Percentiles rank a stretch among this genome's conserved stretches.
Conservation (phyloP, 192 early-diverging fungal genomes). For the Coemansia sp. region DNA sequence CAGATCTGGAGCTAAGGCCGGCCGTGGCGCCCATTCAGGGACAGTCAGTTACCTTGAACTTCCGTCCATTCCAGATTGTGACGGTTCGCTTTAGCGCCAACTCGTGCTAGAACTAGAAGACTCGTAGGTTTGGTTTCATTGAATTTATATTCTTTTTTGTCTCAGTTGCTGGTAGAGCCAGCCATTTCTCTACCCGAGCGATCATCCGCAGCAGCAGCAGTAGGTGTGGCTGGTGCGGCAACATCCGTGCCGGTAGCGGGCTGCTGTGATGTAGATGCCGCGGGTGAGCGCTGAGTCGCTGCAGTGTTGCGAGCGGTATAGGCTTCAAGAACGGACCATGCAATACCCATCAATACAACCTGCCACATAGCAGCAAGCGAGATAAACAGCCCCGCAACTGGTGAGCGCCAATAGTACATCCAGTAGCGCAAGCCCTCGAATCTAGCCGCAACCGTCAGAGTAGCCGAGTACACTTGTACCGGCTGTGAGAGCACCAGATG, state of each 20-base stretch:
- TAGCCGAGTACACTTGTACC: slow-evolving; percentile 57
- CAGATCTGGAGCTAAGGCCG: neutral
- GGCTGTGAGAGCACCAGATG: slow-evolving; percentile 53
- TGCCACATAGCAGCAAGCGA: slow-evolving; percentile 57
- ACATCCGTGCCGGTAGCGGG: neutral
- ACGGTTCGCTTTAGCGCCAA: slow-evolving; percentile 14
- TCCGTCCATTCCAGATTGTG: slow-evolving; percentile 45
- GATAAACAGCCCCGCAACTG: slow-evolving; percentile 61
- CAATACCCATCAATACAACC: slow-evolving; percentile 28
- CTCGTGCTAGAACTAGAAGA: neutral
- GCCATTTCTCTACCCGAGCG: neutral
- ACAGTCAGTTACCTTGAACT: slow-evolving; percentile 8
- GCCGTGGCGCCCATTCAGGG: neutral
- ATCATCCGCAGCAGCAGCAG: neutral
- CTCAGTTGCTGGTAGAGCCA: neutral
- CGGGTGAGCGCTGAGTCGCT: neutral
- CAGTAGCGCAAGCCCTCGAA: slow-evolving; percentile 71
- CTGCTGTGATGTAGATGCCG: neutral
- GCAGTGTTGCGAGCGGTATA: slow-evolving; percentile 18
- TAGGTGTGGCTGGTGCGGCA: neutral
- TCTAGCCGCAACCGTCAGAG: slow-evolving; percentile 55
- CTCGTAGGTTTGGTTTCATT: neutral
- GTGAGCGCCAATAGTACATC: slow-evolving; percentile 72
- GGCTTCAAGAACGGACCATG: slow-evolving; percentile 48
- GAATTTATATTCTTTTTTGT: neutral